Evolutionary conservation across 1,284 basidiomycete species (phyloP).

Genomic region (Prillingera fragicola): DNA sequence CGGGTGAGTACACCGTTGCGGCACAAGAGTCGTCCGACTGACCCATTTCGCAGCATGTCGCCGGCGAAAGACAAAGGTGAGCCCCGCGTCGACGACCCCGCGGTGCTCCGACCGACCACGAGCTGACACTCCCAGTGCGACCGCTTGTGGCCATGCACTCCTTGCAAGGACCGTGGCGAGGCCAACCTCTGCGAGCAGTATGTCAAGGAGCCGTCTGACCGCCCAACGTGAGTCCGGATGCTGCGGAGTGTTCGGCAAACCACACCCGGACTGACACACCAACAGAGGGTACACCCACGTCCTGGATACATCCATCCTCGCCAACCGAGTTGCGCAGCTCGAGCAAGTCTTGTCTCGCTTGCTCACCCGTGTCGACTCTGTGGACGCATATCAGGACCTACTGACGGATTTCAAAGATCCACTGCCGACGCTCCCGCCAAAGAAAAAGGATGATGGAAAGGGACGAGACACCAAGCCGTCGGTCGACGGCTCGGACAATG

Average conservation of each 20-base stretch:
- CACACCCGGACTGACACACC: not conserved
- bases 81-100: not conserved
- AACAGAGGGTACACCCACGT: constrained; percentile 26
- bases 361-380: constrained; percentile 10
- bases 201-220: constrained; percentile 17
- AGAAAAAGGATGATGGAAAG: constrained; percentile 2
- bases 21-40: not conserved
- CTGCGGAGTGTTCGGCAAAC: not conserved
- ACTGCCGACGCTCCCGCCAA: constrained; percentile 10
- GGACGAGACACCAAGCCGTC: constrained; percentile 3
- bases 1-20: constrained; percentile 11
- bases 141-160: constrained; percentile 18
- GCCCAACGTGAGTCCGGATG: constrained; percentile 11
- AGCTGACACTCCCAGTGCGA: constrained; percentile 9
- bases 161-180: constrained; percentile 21
- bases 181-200: constrained; percentile 19
- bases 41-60: constrained; percentile 10
- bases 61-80: constrained; percentile 17
- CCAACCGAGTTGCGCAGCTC: constrained; percentile 20
- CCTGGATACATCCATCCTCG: constrained; percentile 20
- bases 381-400: constrained; percentile 14
- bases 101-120: not conserved
- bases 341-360: constrained; percentile 18
- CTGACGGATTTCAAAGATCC: constrained; percentile 14
- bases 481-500: not conserved